Percentiles rank a stretch among this genome's conserved stretches.
phyloP scores from a whole-genome alignment of 2,329 filamentous ascomycete species.

The Fusarium papillatum region DNA sequence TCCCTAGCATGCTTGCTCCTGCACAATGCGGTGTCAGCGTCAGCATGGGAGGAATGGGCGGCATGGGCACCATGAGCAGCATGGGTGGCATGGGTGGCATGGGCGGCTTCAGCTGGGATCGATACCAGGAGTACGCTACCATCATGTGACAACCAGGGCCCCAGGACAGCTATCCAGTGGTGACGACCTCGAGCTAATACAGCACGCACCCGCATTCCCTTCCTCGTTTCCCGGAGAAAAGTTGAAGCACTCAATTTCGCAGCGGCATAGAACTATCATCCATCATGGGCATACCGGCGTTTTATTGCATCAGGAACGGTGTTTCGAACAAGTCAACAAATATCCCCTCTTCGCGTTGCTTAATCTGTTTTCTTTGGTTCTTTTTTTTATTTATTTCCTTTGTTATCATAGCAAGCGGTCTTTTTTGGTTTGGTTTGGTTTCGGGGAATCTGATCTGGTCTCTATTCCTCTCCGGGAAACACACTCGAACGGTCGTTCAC shows the following conservation, averaged over 20 bases:
- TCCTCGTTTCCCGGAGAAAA: constrained; percentile 51
- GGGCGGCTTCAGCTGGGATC: constrained; percentile 83
- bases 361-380: constrained; percentile 45
- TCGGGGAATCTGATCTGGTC: constrained; percentile 48
- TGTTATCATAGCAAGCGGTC: constrained; percentile 62
- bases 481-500: constrained; percentile 45
- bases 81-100: constrained; percentile 71
- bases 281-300: constrained; percentile 55
- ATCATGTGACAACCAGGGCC: constrained; percentile 84
- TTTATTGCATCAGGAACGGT: constrained; percentile 60
- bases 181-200: constrained; percentile 61
- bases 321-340: constrained; percentile 54
- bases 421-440: constrained; percentile 39
- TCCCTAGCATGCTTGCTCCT: constrained; percentile 88
- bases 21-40: constrained; percentile 84
- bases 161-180: constrained; percentile 61
- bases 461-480: constrained; percentile 56
- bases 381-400: constrained; percentile 51
- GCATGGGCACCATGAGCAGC: constrained; percentile 70
- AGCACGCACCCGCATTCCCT: constrained; percentile 41
- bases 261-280: constrained; percentile 54
- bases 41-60: constrained; percentile 72
- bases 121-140: constrained; percentile 86
- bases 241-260: constrained; percentile 49
- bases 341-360: constrained; percentile 51